A percentile compares a stretch with the other conserved stretches of the same genome.
phyloP scores from a whole-genome alignment of 2,329 filamentous ascomycete genomes.

The Aspergillus sp. region DNA sequence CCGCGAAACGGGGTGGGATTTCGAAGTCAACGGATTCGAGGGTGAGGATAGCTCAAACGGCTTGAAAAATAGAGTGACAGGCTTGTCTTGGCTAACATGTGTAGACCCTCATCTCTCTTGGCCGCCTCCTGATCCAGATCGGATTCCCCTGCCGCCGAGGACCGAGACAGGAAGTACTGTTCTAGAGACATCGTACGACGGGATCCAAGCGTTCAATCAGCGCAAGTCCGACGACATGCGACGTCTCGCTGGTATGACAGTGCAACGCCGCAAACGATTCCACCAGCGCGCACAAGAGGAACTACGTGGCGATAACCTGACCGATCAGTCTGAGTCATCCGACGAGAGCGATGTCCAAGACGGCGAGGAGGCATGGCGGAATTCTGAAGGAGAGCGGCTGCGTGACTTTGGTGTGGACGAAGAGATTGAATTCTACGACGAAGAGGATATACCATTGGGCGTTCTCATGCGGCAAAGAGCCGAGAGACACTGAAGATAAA shows the following conservation, averaged over 20 bases:
- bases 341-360: slow-evolving; percentile 29
- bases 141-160: slow-evolving; percentile 39
- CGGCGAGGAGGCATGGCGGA: slow-evolving; percentile 61
- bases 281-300: slow-evolving; percentile 35
- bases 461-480: slow-evolving; percentile 48
- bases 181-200: slow-evolving; percentile 35
- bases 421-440: slow-evolving; percentile 62
- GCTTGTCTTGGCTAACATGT: slow-evolving; percentile 1
- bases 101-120: slow-evolving; percentile 39
- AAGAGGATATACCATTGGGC: slow-evolving; percentile 59
- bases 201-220: slow-evolving; percentile 52
- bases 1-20: slow-evolving; percentile 47
- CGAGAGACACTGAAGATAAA: slow-evolving; percentile 7
- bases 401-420: slow-evolving; percentile 65
- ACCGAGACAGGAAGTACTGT: slow-evolving; percentile 23
- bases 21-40: slow-evolving; percentile 61
- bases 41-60: slow-evolving; percentile 28
- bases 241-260: slow-evolving; percentile 34
- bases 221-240: slow-evolving; percentile 53
- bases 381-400: slow-evolving; percentile 61
- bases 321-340: slow-evolving; percentile 17
- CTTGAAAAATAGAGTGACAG: not conserved
- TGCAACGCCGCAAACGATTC: slow-evolving; percentile 41
- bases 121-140: slow-evolving; percentile 51
- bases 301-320: slow-evolving; percentile 14